Conservation (phyloP, 2,329 filamentous ascomycete genomes). For the Calcarisporium arbuscula region DNA sequence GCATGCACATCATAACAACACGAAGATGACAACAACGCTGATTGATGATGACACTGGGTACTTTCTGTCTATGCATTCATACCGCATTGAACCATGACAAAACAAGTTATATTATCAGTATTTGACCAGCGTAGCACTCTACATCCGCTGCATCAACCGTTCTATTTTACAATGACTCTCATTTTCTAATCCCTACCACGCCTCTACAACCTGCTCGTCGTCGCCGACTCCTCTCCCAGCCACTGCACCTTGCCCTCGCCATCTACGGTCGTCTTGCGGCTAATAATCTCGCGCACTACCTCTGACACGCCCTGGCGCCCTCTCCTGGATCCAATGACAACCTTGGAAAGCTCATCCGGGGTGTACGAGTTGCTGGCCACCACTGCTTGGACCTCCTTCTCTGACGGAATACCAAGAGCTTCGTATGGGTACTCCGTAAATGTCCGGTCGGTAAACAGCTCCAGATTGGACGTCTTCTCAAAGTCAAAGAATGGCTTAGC, state of each 20-base stretch:
- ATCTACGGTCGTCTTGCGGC: constrained; percentile 50
- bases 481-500: constrained; percentile 62
- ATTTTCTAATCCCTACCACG: not conserved
- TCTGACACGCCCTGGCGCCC: constrained; percentile 63
- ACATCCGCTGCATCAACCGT: not conserved
- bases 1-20: no score
- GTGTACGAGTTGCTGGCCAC: constrained; percentile 34
- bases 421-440: constrained; percentile 70
- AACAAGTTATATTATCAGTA: no score
- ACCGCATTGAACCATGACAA: no score
- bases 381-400: constrained; percentile 49
- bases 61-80: no score
- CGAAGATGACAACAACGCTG: no score
- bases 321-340: constrained; percentile 53
- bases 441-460: constrained; percentile 55
- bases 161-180: not conserved
- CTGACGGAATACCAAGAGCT: constrained; percentile 65
- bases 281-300: constrained; percentile 63
- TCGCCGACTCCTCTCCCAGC: constrained; percentile 20
- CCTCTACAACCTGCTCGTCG: constrained; percentile 27
- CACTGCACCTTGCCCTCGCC: constrained; percentile 37
- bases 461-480: constrained; percentile 39
- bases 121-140: no score
- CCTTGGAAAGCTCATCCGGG: constrained; percentile 53
- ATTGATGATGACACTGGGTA: no score